Conservation (phyloP, 2,329 filamentous ascomycete genomes). For the Neophaeococcomyces aloes region DNA sequence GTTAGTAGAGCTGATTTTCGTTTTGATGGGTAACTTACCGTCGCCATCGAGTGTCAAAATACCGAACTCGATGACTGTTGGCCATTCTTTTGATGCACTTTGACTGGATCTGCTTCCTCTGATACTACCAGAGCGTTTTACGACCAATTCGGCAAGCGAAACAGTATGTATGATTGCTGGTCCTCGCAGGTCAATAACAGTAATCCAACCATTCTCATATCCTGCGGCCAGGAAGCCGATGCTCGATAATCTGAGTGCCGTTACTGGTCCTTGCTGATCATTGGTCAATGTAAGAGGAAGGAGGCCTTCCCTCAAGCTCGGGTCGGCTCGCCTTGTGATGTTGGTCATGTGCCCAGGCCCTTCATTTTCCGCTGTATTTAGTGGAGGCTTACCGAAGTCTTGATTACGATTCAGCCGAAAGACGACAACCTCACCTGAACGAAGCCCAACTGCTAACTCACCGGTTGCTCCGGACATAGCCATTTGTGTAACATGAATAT, state of each 20-base stretch:
- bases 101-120: constrained; percentile 28
- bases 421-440: constrained; percentile 71
- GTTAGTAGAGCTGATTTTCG: constrained; percentile 22
- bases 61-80: constrained; percentile 76
- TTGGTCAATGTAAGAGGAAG: constrained; percentile 72
- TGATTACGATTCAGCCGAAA: constrained; percentile 83
- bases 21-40: constrained; percentile 31
- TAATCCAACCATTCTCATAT: constrained; percentile 70
- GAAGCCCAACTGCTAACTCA: constrained; percentile 73
- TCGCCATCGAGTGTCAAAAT: constrained; percentile 92
- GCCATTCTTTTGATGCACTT: constrained; percentile 55
- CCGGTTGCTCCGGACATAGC: constrained; percentile 70
- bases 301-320: constrained; percentile 63
- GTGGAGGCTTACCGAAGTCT: constrained; percentile 47
- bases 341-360: constrained; percentile 63
- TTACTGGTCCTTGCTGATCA: constrained; percentile 72
- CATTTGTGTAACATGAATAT: constrained; percentile 67
- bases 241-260: constrained; percentile 72
- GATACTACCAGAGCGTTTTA: constrained; percentile 66
- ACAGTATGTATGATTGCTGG: constrained; percentile 72
- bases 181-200: constrained; percentile 76
- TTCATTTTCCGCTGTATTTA: constrained; percentile 41
- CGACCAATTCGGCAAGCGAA: constrained; percentile 61
- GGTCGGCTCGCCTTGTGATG: constrained; percentile 63
- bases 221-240: constrained; percentile 84